These are phyloP conservation scores for Melaleuca quinquenervia DNA, from an alignment of 345 rosid genomes.

Conservation along the genomic window DNA sequence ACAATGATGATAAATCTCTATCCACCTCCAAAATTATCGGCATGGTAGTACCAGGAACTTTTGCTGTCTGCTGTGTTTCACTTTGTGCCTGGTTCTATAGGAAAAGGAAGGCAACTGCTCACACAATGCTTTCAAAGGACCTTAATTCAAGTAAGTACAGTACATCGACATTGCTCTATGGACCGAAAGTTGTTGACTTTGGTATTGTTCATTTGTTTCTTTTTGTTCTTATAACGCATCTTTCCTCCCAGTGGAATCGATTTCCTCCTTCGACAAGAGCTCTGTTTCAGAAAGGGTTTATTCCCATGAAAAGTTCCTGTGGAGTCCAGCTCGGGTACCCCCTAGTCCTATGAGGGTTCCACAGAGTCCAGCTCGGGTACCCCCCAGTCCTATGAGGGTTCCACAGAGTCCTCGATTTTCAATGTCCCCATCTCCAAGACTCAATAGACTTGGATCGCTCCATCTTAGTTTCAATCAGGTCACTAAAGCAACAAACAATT, in stretches of 20 bases:
- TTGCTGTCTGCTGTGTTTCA: constrained; percentile 31
- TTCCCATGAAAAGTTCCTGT: constrained; percentile 35
- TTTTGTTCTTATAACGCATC: neutral
- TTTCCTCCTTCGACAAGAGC: constrained; percentile 37
- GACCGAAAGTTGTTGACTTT: neutral
- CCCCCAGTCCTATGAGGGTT: constrained; percentile 61
- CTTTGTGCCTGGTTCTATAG: constrained; percentile 52
- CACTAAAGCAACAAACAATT: constrained; percentile 51
- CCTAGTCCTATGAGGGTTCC: constrained; percentile 63
- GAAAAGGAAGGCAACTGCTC: constrained; percentile 50
- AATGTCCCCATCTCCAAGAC: constrained; percentile 73
- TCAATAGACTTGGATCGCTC: constrained; percentile 51
- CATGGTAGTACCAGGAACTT: constrained; percentile 32
- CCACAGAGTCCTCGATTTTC: constrained; percentile 82
- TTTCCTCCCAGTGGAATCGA: constrained; percentile 54
- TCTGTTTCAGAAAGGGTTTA: constrained; percentile 38
- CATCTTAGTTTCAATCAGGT: constrained; percentile 57
- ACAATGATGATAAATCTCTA: neutral
- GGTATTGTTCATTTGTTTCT: neutral
- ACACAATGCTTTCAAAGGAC: constrained; percentile 48
- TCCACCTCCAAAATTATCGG: constrained; percentile 16
- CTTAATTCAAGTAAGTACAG: constrained; percentile 47
- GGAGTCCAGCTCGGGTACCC: constrained; percentile 44
- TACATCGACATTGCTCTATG: neutral
- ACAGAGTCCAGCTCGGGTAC: constrained; percentile 51